Evolutionary conservation across 1,139 yeast genomes (phyloP), one percentile per base, ranked within the genome.

Genomic region (Lodderomyces jiufengensis): DNA sequence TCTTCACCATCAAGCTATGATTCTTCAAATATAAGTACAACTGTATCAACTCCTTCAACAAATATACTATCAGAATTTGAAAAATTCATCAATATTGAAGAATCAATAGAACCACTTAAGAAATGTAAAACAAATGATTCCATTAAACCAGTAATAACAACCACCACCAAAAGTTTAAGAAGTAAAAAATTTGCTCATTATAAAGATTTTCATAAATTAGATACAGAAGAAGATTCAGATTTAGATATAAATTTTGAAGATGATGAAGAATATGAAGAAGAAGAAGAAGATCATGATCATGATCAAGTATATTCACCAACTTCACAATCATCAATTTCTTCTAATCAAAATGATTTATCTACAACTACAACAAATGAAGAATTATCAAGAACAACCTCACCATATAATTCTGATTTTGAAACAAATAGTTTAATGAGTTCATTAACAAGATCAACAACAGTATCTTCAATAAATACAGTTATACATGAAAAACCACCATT

Each of bases 381-480:
- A 24, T 58, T 68, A 34, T 63, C 71, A 12, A 51, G 73, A 34
- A 66, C 70, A 23, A 61, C 69, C 1, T 63, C 71, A 7, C 73
- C 73, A 5, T 53, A 59, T 14, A 52, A 53, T 10, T 28, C 31
- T 7, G 69, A 63, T 37, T 70, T 61, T 44, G 60, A 60, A 35
- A 63, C 59, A 26, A 60, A 56, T 39, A 59, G 66, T 28, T 54
- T 68, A 37, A 66, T 67, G 73, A 50, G 63, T 28, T 49, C 68
- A 5, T 56, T 69, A 37, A 68, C 75, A 1, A 51, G 75, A 38
- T 63, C 72, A 8, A 68, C 74, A n/a, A 68, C 75, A 3, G 69
- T 66, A 3, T 60, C 67, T 3, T 57, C 65, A 16, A 50, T 55
- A 32, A 32, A 29, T 30, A 56, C 56, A 37, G 34, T 33, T 2